These are phyloP conservation scores for Aspergillus vadensis DNA, from an alignment of 2,329 filamentous ascomycete genomes.

Conservation along the genomic window DNA sequence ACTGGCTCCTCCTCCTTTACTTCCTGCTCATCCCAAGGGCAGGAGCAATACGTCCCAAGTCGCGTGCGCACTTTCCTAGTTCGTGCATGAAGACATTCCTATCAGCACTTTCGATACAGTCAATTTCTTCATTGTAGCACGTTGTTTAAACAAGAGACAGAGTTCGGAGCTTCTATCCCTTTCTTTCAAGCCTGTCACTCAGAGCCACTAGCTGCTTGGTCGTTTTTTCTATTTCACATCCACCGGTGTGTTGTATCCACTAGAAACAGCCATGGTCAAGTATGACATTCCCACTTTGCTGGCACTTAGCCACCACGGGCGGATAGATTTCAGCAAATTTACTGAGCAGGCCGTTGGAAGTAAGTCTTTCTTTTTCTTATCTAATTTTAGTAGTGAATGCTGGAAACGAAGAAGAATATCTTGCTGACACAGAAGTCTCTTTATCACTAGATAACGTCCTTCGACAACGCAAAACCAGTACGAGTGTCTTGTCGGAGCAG, in stretches of 20 bases:
- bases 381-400: neutral
- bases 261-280: slow-evolving; percentile 28
- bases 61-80: neutral
- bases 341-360: slow-evolving; percentile 34
- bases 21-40: too few relatives aligned
- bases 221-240: slow-evolving; percentile 5
- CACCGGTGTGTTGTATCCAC: slow-evolving; percentile 8
- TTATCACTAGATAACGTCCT: slow-evolving; percentile 26
- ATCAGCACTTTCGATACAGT: neutral
- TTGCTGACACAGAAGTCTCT: neutral
- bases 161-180: neutral
- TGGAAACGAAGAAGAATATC: neutral
- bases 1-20: too few relatives aligned
- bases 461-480: slow-evolving; percentile 22
- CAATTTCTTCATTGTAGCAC: neutral
- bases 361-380: slow-evolving; percentile 21
- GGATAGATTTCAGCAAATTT: slow-evolving; percentile 29
- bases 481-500: slow-evolving; percentile 30
- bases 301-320: slow-evolving; percentile 33
- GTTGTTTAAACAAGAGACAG: neutral
- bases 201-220: neutral
- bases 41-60: neutral
- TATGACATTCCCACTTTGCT: slow-evolving; percentile 43
- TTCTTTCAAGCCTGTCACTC: neutral
- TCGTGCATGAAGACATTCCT: neutral